Evolutionary conservation across 306 rosid species (phyloP).

Genomic region (Ceratonia siliqua): DNA sequence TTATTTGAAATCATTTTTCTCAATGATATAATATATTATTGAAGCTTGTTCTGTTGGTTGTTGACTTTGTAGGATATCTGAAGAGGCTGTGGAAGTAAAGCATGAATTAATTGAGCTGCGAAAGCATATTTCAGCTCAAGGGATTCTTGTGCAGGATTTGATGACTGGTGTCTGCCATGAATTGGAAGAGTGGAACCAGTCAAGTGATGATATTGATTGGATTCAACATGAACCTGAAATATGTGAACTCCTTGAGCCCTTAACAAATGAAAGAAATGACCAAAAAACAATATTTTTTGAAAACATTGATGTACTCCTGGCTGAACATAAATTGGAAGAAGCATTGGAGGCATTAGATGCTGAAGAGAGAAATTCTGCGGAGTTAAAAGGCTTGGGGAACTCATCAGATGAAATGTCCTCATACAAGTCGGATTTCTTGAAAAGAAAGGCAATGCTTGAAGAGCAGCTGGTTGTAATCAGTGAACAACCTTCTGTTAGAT

Average conservation of each 20-base stretch:
- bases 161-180: slow-evolving; percentile 91
- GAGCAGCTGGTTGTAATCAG: slow-evolving; percentile 62
- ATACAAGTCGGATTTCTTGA: slow-evolving; percentile 58
- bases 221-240: slow-evolving; percentile 47
- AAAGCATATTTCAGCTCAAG: slow-evolving; percentile 86
- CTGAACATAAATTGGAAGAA: slow-evolving; percentile 88
- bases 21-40: not conserved
- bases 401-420: slow-evolving; percentile 55
- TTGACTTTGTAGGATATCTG: slow-evolving; percentile 74
- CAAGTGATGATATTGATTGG: slow-evolving; percentile 45
- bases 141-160: slow-evolving; percentile 93
- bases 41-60: slow-evolving; percentile 16
- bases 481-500: slow-evolving; percentile 67
- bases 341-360: slow-evolving; percentile 88
- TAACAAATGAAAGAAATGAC: slow-evolving; percentile 49
- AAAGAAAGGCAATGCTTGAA: slow-evolving; percentile 74
- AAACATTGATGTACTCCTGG: slow-evolving; percentile 73
- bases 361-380: slow-evolving; percentile 69
- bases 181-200: slow-evolving; percentile 75
- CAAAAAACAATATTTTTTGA: slow-evolving; percentile 58
- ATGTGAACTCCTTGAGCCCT: slow-evolving; percentile 58
- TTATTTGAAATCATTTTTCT: slow-evolving; percentile 12
- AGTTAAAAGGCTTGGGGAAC: slow-evolving; percentile 66
- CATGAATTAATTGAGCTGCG: slow-evolving; percentile 87
- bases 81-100: slow-evolving; percentile 92